These are phyloP conservation scores for Gaertneriomyces sp. DNA, from an alignment of 192 early-diverging fungal species.

Conservation along the genomic window DNA sequence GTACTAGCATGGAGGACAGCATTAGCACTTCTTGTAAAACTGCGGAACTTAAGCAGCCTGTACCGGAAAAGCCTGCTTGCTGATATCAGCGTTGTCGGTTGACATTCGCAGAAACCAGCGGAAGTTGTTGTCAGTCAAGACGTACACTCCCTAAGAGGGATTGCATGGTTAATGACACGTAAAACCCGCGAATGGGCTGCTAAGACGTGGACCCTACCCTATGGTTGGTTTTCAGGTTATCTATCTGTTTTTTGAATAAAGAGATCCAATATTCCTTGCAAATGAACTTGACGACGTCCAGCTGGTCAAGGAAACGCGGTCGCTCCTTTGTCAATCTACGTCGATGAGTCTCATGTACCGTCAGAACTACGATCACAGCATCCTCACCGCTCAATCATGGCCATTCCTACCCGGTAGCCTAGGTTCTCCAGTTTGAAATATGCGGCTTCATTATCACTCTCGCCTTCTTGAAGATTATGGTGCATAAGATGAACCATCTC, in stretches of 20 bases:
- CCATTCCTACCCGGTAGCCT: conserved; percentile 85
- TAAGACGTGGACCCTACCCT: conserved; percentile 49
- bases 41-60: conserved; percentile 6
- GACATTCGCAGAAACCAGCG: conserved; percentile 94
- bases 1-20: conserved; percentile 50
- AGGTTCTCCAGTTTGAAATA: conserved; percentile 88
- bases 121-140: conserved; percentile 97
- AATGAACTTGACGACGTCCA: conserved; percentile 98
- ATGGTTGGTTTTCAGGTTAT: conserved; percentile 99
- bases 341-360: background rate
- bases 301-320: conserved; percentile 84
- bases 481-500: conserved; percentile 73
- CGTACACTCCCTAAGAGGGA: conserved; percentile 80
- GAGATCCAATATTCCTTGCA: conserved; percentile 98
- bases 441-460: conserved; percentile 79
- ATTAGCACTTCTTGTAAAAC: background rate
- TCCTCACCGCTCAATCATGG: conserved; percentile 75
- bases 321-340: conserved; percentile 77
- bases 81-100: conserved; percentile 72
- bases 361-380: background rate
- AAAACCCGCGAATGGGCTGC: background rate
- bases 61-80: conserved; percentile 74
- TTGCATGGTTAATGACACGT: background rate
- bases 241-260: conserved; percentile 95
- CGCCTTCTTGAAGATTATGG: conserved; percentile 51